A percentile compares a stretch with the other conserved stretches of the same genome.
Evolutionary conservation across 495 filamentous ascomycete genomes (phyloP).

Genomic region (Hyaloscypha bicolor): DNA sequence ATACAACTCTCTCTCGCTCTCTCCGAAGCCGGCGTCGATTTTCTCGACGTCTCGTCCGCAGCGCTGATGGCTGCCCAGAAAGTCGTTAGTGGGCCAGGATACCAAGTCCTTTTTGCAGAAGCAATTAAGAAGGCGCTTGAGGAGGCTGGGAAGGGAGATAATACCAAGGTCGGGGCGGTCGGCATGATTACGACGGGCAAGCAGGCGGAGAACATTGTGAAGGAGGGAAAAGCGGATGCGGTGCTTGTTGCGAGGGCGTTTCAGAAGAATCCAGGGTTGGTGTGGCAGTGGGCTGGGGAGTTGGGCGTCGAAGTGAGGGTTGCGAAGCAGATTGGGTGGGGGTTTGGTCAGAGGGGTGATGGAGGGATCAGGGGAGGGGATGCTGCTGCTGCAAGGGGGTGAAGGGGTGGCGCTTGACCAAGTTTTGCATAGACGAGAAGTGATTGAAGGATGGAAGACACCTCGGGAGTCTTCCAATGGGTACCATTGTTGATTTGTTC

Average conservation of each 20-base stretch:
- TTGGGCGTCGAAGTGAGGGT: slow-evolving; percentile 58
- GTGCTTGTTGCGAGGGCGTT: slow-evolving; percentile 63
- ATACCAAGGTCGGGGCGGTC: slow-evolving; percentile 56
- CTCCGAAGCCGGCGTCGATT: slow-evolving; percentile 58
- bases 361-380: neutral
- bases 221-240: slow-evolving; percentile 55
- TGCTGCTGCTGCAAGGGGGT: too few species aligned
- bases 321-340: slow-evolving; percentile 71
- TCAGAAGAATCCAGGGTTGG: slow-evolving; percentile 68
- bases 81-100: slow-evolving; percentile 56
- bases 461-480: too few species aligned
- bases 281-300: slow-evolving; percentile 68
- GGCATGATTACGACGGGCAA: slow-evolving; percentile 61
- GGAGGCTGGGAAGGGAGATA: slow-evolving; percentile 61
- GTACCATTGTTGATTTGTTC: too few species aligned
- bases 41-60: slow-evolving; percentile 65
- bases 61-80: slow-evolving; percentile 61
- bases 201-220: slow-evolving; percentile 55
- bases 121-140: slow-evolving; percentile 50
- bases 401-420: too few species aligned
- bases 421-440: too few species aligned
- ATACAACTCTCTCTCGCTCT: slow-evolving; percentile 39
- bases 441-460: too few species aligned
- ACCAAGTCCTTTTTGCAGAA: slow-evolving; percentile 51
- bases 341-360: slow-evolving; percentile 38